A percentile compares a stretch with the other conserved stretches of the same genome.
Conservation (phyloP, 2,329 filamentous ascomycete species). For the Trichophyton mentagrophytes region DNA sequence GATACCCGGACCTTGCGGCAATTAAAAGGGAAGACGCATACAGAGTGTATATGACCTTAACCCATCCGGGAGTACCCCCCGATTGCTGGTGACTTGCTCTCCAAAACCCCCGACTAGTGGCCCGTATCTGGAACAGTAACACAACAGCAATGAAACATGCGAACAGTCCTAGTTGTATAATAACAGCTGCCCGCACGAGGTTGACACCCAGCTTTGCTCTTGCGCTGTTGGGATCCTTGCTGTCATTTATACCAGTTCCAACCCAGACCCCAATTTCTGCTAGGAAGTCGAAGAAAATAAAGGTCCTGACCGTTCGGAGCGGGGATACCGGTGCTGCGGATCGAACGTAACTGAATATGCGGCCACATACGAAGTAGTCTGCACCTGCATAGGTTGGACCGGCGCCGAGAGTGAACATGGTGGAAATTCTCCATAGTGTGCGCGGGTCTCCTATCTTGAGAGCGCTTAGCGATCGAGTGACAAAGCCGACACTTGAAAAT, state of each 20-base stretch:
- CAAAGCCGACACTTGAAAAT: constrained; percentile 8
- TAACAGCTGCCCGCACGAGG: constrained; percentile 8
- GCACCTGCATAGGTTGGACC: constrained; percentile 10
- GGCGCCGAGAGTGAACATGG: constrained; percentile 10
- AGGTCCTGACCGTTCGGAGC: constrained; percentile 6
- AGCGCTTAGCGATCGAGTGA: constrained; percentile 5
- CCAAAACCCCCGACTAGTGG: background rate
- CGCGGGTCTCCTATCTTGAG: constrained; percentile 1
- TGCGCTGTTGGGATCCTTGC: background rate
- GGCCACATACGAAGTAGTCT: constrained; percentile 10
- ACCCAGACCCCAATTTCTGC: constrained; percentile 9
- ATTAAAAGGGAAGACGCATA: constrained; percentile 10
- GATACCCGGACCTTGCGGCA: constrained; percentile 8
- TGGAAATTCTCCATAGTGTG: background rate
- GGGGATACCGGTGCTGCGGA: constrained; percentile 9
- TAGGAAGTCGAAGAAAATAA: constrained; percentile 10
- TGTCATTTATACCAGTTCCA: constrained; percentile 2
- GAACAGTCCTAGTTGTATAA: constrained; percentile 6
- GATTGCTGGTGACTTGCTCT: background rate
- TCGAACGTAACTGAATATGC: constrained; percentile 9
- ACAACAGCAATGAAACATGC: constrained; percentile 5
- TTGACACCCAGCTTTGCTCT: constrained; percentile 5
- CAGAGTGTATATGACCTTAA: constrained; percentile 8
- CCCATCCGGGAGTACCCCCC: constrained; percentile 1
- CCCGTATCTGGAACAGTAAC: constrained; percentile 4